Evolutionary conservation across 441 rosid genomes (phyloP).

Genomic region (Arabidopsis hybrid): DNA sequence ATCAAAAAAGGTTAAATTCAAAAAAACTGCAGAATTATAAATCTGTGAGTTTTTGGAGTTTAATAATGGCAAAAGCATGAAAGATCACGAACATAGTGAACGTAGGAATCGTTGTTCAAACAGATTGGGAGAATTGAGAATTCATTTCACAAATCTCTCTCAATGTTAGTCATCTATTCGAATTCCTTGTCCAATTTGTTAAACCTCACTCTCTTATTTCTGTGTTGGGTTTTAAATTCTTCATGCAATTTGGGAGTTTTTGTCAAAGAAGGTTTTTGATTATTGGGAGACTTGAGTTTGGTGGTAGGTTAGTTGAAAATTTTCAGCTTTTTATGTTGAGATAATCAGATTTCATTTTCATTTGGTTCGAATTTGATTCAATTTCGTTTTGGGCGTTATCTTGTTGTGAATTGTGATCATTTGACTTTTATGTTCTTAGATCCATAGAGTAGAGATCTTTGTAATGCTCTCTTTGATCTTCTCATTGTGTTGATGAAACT

Average conservation of each 20-base stretch:
- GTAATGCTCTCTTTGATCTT: no score
- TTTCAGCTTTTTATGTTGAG: no score
- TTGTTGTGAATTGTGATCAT: no score
- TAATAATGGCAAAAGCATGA: slow-evolving; percentile 91
- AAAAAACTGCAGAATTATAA: slow-evolving; percentile 32
- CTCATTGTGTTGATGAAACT: no score
- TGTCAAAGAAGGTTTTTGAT: no score
- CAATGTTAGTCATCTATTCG: slow-evolving; percentile 98
- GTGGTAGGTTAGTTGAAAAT: no score
- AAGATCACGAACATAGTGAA: slow-evolving; percentile 95
- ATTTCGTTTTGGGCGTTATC: no score
- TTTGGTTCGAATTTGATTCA: no score
- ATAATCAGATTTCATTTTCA: no score
- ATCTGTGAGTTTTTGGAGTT: slow-evolving; percentile 1
- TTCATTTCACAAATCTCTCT: slow-evolving; percentile 96
- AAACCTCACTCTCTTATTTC: neutral
- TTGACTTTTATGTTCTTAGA: no score
- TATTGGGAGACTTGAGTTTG: no score
- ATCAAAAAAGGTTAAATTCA: neutral
- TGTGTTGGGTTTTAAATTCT: neutral
- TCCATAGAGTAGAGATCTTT: no score
- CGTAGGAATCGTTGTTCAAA: slow-evolving; percentile 98
- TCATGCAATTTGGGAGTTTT: neutral
- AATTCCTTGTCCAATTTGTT: slow-evolving; percentile 97
- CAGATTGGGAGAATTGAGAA: slow-evolving; percentile 99